These are phyloP conservation scores for Pleurotus sapidus DNA, from an alignment of 768 basidiomycete genomes.

Conservation along the genomic window DNA sequence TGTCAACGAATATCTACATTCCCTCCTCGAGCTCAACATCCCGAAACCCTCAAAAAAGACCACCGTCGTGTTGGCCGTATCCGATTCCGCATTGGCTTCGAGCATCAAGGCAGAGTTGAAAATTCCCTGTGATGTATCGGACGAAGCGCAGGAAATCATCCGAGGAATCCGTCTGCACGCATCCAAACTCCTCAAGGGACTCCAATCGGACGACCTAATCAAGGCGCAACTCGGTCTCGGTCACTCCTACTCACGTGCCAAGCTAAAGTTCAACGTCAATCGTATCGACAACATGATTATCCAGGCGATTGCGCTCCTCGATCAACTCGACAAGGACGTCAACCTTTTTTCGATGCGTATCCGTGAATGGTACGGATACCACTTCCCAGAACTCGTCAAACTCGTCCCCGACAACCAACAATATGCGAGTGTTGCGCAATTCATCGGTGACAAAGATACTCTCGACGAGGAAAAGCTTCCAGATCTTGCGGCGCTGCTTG, in stretches of 20 bases:
- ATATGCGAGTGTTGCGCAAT: slow-evolving; percentile 82
- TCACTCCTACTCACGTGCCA: slow-evolving; percentile 96
- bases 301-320: slow-evolving; percentile 95
- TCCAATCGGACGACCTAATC: slow-evolving; percentile 82
- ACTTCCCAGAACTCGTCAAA: slow-evolving; percentile 94
- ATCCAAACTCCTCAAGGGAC: slow-evolving; percentile 82
- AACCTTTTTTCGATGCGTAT: slow-evolving; percentile 99
- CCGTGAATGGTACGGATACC: slow-evolving; percentile 98
- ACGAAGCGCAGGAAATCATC: slow-evolving; percentile 79
- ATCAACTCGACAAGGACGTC: slow-evolving; percentile 99
- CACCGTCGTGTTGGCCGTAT: slow-evolving; percentile 71
- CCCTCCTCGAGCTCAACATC: slow-evolving; percentile 85
- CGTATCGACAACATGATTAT: slow-evolving; percentile 99
- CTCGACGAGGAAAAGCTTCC: slow-evolving; percentile 77
- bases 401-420: slow-evolving; percentile 93
- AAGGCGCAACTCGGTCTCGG: slow-evolving; percentile 96
- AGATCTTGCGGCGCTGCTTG: slow-evolving; percentile 75
- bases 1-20: slow-evolving; percentile 78
- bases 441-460: slow-evolving; percentile 87
- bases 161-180: slow-evolving; percentile 93
- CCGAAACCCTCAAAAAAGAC: slow-evolving; percentile 72
- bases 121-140: slow-evolving; percentile 79
- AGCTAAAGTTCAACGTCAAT: slow-evolving; percentile 98
- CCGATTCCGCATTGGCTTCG: slow-evolving; percentile 70
- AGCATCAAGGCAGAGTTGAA: slow-evolving; percentile 72